Conservation (phyloP, 257 asterid species). For the Solanum habrochaites region DNA sequence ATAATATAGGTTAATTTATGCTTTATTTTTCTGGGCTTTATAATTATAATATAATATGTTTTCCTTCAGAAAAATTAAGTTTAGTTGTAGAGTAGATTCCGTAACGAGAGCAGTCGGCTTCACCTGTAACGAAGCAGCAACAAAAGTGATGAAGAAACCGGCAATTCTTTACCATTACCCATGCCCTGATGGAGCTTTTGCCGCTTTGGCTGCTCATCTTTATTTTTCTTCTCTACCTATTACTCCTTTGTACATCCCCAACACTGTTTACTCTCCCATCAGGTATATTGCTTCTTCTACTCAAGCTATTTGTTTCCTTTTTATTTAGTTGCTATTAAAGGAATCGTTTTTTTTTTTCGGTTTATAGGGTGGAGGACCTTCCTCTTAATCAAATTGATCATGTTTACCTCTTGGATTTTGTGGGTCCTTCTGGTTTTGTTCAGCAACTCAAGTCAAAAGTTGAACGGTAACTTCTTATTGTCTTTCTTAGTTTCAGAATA, state of each 20-base stretch:
- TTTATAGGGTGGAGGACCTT: conserved; percentile 59
- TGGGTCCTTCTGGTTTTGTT: conserved; percentile 78
- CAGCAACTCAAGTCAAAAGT: conserved; percentile 50
- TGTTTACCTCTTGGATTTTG: conserved; percentile 83
- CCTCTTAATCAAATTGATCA: conserved; percentile 48
- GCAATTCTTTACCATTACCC: conserved; percentile 86
- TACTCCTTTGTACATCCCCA: conserved; percentile 50
- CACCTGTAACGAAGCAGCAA: not conserved
- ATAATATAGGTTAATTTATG: too few species aligned
- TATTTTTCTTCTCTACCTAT: conserved; percentile 42
- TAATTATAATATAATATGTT: too few species aligned
- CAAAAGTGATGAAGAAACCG: conserved; percentile 9
- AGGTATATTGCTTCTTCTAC: conserved; percentile 11
- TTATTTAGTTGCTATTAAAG: not conserved
- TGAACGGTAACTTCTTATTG: conserved; percentile 20
- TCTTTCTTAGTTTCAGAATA: not conserved
- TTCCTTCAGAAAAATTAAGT: not conserved
- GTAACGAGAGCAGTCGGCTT: not conserved
- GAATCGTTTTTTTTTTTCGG: not conserved
- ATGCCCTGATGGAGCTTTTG: conserved; percentile 91
- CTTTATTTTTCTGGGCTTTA: too few species aligned
- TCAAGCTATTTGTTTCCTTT: not conserved
- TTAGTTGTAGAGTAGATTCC: not conserved
- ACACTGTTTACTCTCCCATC: conserved; percentile 76
- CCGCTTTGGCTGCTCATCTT: conserved; percentile 87